These are phyloP conservation scores for Cladosporium sp. DNA, from an alignment of 2,329 filamentous ascomycete species.

Conservation along the genomic window DNA sequence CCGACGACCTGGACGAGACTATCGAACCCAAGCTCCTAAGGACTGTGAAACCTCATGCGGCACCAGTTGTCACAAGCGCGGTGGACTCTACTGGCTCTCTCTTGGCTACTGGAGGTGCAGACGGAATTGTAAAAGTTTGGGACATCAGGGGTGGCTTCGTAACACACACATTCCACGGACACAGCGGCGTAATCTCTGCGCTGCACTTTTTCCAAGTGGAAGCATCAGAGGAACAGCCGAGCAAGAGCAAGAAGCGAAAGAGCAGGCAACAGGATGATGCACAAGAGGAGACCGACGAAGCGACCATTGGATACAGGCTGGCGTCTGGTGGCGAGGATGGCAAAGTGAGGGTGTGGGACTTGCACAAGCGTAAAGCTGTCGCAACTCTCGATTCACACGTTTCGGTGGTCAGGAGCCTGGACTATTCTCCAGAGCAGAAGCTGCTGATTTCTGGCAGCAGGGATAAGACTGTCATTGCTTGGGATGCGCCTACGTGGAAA, in stretches of 20 bases:
- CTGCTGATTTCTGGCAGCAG: constrained; percentile 79
- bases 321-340: constrained; percentile 94
- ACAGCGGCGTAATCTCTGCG: constrained; percentile 87
- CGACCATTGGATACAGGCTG: constrained; percentile 68
- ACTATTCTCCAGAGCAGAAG: constrained; percentile 75
- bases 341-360: constrained; percentile 86
- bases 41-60: constrained; percentile 84
- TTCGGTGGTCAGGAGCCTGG: constrained; percentile 85
- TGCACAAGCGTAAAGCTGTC: constrained; percentile 77
- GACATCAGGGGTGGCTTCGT: constrained; percentile 87
- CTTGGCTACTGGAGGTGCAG: constrained; percentile 87
- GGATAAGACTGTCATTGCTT: constrained; percentile 92
- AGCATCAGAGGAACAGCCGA: constrained; percentile 25
- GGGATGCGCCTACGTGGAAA: constrained; percentile 87
- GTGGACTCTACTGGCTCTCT: constrained; percentile 87
- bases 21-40: constrained; percentile 70
- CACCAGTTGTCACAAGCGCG: constrained; percentile 83
- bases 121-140: constrained; percentile 95
- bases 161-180: constrained; percentile 93
- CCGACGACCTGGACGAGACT: constrained; percentile 55
- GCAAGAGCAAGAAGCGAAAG: constrained; percentile 48
- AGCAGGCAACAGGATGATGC: constrained; percentile 48
- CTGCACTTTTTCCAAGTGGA: constrained; percentile 80
- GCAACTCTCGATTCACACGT: constrained; percentile 88
- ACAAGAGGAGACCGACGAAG: constrained; percentile 51